These are phyloP conservation scores for Arthrobotrys sinensis DNA, from an alignment of 2,329 filamentous ascomycete genomes.

Conservation along the genomic window DNA sequence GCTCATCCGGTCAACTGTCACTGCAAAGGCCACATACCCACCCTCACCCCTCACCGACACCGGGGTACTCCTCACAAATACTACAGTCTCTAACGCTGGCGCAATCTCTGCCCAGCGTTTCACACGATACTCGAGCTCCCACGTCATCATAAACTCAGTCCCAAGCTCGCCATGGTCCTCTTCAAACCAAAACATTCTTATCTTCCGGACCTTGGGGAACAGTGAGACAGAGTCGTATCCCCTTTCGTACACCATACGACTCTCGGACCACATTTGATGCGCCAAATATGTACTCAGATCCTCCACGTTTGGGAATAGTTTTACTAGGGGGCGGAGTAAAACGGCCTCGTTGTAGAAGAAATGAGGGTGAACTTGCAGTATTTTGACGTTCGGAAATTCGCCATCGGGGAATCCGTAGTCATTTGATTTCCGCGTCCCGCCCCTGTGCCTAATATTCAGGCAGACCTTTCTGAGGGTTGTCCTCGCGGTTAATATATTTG, in stretches of 20 bases:
- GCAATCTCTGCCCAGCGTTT: neutral
- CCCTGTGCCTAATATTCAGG: neutral
- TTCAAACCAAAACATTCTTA: neutral
- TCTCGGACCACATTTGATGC: neutral
- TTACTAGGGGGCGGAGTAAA: neutral
- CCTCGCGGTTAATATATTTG: neutral
- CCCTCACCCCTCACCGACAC: neutral
- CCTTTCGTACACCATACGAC: neutral
- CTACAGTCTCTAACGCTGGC: neutral
- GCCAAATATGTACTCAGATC: neutral
- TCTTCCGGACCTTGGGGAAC: neutral
- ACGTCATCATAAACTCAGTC: neutral
- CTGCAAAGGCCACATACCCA: neutral
- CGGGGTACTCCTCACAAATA: neutral
- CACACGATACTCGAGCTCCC: neutral
- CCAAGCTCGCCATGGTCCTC: neutral
- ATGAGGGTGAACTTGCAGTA: neutral
- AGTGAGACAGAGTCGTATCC: neutral
- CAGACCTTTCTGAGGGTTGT: neutral
- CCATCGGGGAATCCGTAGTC: neutral
- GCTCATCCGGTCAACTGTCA: neutral
- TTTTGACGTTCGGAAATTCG: constrained; percentile 1
- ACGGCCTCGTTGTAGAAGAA: neutral
- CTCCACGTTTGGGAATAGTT: constrained; percentile 14
- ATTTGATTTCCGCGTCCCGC: neutral